A percentile compares a stretch with the other conserved stretches of the same genome.
These are phyloP conservation scores for Rhodotorula mucilaginosa DNA, from an alignment of 1,284 basidiomycete species.

Conservation along the genomic window DNA sequence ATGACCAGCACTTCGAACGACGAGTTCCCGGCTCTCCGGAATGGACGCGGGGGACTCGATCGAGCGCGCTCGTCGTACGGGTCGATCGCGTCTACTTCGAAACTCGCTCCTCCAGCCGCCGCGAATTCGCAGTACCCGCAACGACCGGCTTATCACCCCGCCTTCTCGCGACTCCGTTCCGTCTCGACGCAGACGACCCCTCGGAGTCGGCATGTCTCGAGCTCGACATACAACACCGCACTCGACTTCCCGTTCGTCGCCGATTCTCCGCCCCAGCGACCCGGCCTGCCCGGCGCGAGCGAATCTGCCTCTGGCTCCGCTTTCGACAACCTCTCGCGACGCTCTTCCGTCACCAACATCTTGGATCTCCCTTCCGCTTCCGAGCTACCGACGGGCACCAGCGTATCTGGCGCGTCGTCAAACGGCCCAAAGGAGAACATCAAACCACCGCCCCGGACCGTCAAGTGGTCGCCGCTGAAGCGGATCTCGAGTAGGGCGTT, in stretches of 20 bases:
- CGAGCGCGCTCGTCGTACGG: conserved; percentile 33
- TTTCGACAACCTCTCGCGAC: conserved; percentile 41
- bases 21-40: conserved; percentile 16
- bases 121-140: conserved; percentile 23
- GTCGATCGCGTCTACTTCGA: conserved; percentile 12
- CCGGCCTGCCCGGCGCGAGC: conserved; percentile 6
- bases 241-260: conserved; percentile 8
- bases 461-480: conserved; percentile 75
- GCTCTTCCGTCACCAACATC: conserved; percentile 28
- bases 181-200: conserved; percentile 35
- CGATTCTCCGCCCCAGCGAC: not conserved
- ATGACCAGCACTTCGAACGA: conserved; percentile 21
- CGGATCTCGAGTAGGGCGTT: conserved; percentile 58
- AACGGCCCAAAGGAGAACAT: not conserved
- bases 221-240: conserved; percentile 29
- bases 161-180: conserved; percentile 40
- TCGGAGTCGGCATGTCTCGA: conserved; percentile 26
- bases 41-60: not conserved
- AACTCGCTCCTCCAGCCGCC: not conserved
- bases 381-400: conserved; percentile 6
- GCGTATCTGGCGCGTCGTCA: conserved; percentile 4
- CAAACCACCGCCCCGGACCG: conserved; percentile 17
- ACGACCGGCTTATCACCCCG: conserved; percentile 39
- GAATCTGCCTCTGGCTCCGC: conserved; percentile 27
- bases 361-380: conserved; percentile 23